Conservation (phyloP, 441 rosid species). For the Adansonia gregorii region DNA sequence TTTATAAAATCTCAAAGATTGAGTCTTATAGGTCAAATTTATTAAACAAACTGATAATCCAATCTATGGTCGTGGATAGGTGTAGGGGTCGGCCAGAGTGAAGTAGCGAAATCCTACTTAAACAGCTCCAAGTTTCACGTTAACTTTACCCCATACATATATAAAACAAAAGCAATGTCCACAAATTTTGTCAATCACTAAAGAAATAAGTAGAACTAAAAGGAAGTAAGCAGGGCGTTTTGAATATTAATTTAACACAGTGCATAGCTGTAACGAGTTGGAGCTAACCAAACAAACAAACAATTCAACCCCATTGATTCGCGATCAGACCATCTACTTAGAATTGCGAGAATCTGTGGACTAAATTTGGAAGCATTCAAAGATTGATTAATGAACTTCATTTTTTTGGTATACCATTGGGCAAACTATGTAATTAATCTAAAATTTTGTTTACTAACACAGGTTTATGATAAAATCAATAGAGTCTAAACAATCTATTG, state of each 20-base stretch:
- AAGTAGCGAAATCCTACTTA: too few species aligned
- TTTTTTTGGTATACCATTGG: neutral
- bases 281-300: neutral
- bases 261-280: conserved; percentile 11
- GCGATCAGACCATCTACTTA: neutral
- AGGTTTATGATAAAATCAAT: neutral
- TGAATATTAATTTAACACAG: neutral
- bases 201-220: neutral
- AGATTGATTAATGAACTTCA: neutral
- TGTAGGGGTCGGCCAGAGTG: too few species aligned
- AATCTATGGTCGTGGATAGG: too few species aligned
- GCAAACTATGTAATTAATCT: neutral
- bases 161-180: too few species aligned
- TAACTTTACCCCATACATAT: too few species aligned
- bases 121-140: too few species aligned
- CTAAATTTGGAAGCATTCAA: neutral
- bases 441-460: neutral
- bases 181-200: too few species aligned
- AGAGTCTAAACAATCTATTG: neutral
- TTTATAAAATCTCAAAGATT: too few species aligned
- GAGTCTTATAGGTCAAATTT: too few species aligned
- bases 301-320: neutral
- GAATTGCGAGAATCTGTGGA: neutral
- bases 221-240: too few species aligned
- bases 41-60: too few species aligned